Conservation (phyloP, 2,329 filamentous ascomycete genomes). For the Claviceps cyperi region DNA sequence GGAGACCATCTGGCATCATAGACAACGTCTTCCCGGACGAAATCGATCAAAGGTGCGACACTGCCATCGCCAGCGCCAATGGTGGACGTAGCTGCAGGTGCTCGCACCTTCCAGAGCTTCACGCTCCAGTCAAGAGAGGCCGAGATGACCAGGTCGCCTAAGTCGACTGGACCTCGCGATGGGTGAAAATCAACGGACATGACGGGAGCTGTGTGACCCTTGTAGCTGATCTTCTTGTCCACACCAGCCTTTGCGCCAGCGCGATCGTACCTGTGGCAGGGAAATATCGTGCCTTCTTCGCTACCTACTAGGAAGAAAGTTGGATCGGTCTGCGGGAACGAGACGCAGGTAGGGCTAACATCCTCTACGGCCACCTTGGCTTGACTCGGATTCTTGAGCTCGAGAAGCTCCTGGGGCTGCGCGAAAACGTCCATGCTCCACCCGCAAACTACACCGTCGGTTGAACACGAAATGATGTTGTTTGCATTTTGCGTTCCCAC, state of each 20-base stretch:
- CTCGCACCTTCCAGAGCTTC: slow-evolving; percentile 88
- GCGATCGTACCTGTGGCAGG: slow-evolving; percentile 92
- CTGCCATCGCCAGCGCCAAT: slow-evolving; percentile 34
- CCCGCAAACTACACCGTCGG: slow-evolving; percentile 88
- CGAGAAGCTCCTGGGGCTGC: slow-evolving; percentile 86
- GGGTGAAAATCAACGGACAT: slow-evolving; percentile 96
- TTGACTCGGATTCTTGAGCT: slow-evolving; percentile 71
- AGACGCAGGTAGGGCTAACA: slow-evolving; percentile 83
- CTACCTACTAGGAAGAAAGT: slow-evolving; percentile 96
- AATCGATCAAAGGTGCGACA: slow-evolving; percentile 69
- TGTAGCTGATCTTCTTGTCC: slow-evolving; percentile 76
- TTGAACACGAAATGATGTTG: slow-evolving; percentile 95
- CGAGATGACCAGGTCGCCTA: slow-evolving; percentile 86
- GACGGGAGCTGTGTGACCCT: slow-evolving; percentile 81
- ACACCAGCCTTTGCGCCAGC: slow-evolving; percentile 94
- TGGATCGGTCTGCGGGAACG: slow-evolving; percentile 86
- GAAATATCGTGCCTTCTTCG: slow-evolving; percentile 91
- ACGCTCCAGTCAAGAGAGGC: slow-evolving; percentile 93
- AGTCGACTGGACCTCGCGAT: slow-evolving; percentile 77
- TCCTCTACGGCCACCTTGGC: slow-evolving; percentile 71
- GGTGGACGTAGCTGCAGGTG: slow-evolving; percentile 58
- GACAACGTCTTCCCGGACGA: slow-evolving; percentile 87
- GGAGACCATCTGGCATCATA: slow-evolving; percentile 96
- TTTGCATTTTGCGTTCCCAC: slow-evolving; percentile 97
- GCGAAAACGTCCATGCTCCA: slow-evolving; percentile 98